A percentile compares a stretch with the other conserved stretches of the same genome.
Conservation (phyloP, 805 yeast species). For the Metschnikowia sp. region DNA sequence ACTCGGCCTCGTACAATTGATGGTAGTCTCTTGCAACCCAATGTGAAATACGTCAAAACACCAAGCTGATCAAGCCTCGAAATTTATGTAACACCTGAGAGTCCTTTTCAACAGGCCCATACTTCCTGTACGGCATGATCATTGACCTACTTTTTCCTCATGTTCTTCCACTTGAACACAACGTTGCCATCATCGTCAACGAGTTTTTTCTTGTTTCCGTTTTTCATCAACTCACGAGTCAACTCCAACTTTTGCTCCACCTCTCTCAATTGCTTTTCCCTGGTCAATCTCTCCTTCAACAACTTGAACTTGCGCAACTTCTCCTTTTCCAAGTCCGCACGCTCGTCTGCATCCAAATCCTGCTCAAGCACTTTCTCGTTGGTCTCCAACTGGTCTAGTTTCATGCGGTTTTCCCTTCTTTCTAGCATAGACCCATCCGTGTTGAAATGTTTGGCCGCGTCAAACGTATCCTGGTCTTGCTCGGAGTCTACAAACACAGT, state of each 20-base stretch:
- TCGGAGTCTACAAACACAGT: conserved; percentile 77
- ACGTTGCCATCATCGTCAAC: conserved; percentile 63
- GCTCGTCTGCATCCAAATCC: conserved; percentile 30
- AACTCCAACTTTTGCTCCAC: conserved; percentile 71
- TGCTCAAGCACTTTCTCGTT: conserved; percentile 29
- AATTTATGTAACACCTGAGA: no score
- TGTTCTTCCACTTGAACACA: conserved; percentile 80
- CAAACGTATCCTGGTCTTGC: conserved; percentile 53
- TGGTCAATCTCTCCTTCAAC: conserved; percentile 62
- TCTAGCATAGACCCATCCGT: conserved; percentile 64
- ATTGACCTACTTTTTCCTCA: conserved; percentile 50
- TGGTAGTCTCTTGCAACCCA: no score
- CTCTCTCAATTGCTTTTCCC: conserved; percentile 62
- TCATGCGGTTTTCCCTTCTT: conserved; percentile 70
- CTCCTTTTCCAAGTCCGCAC: conserved; percentile 43
- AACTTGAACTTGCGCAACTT: conserved; percentile 59
- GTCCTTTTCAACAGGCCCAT: no score
- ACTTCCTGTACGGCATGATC: no score
- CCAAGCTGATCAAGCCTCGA: no score
- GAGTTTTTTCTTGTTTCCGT: conserved; percentile 80
- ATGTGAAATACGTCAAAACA: no score
- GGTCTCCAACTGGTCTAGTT: conserved; percentile 54
- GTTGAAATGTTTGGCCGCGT: conserved; percentile 62
- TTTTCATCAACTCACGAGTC: conserved; percentile 86
- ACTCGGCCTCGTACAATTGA: no score